phyloP scores from a whole-genome alignment of 352 stramenopile species.

The Phytophthora melonis region DNA sequence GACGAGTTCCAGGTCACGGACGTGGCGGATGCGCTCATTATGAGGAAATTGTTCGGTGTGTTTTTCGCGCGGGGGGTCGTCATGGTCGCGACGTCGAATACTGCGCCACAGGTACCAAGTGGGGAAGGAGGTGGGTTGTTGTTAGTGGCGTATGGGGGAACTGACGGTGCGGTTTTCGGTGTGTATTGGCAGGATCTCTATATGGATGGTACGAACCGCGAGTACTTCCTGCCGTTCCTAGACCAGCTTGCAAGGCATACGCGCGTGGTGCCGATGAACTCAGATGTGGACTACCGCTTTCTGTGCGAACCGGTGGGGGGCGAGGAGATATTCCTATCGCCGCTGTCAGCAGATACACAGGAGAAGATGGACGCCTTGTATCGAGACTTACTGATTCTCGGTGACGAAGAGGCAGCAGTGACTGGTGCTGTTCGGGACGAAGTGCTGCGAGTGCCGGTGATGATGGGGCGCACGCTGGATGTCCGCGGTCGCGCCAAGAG shows the following conservation, averaged over 20 bases:
- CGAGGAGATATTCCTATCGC: slow-evolving; percentile 65
- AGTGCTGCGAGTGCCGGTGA: slow-evolving; percentile 69
- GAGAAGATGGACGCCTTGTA: slow-evolving; percentile 59
- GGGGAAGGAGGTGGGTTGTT: background rate
- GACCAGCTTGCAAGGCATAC: slow-evolving; percentile 94
- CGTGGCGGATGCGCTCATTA: slow-evolving; percentile 97
- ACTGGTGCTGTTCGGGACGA: slow-evolving; percentile 28
- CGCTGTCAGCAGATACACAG: slow-evolving; percentile 46
- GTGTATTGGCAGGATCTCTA: slow-evolving; percentile 89
- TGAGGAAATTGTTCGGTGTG: slow-evolving; percentile 94
- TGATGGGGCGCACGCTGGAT: slow-evolving; percentile 77
- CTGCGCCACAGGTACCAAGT: slow-evolving; percentile 57
- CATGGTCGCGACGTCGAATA: slow-evolving; percentile 97
- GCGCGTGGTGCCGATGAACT: slow-evolving; percentile 73
- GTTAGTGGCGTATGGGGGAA: background rate
- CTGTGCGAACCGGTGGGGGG: slow-evolving; percentile 45
- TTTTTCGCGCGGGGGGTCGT: slow-evolving; percentile 93
- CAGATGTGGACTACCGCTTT: slow-evolving; percentile 79
- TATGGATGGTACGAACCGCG: slow-evolving; percentile 94
- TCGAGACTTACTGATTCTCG: slow-evolving; percentile 35
- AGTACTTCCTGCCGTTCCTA: slow-evolving; percentile 98
- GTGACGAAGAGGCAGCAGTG: slow-evolving; percentile 7
- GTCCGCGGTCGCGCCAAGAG: slow-evolving; percentile 48
- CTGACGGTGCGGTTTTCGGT: slow-evolving; percentile 9
- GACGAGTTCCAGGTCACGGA: slow-evolving; percentile 99